Conservation (phyloP, 345 rosid genomes). For the Mallotus nudiflorus region DNA sequence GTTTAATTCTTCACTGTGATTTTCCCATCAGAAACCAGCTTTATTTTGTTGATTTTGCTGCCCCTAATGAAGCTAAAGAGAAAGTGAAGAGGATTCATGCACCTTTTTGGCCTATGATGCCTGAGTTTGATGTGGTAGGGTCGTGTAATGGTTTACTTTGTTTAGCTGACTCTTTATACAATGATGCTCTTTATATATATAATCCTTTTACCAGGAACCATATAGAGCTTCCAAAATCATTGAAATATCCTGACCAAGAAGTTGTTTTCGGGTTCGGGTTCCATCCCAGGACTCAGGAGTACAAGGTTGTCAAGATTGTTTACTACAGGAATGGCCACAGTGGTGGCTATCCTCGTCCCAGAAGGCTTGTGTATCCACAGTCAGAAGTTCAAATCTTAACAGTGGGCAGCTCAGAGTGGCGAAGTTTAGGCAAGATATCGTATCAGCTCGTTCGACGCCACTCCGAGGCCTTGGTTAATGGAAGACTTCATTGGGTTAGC, state of each 20-base stretch:
- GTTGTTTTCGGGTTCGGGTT: slow-evolving; percentile 47
- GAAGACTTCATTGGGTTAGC: slow-evolving; percentile 81
- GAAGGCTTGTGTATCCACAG: slow-evolving; percentile 19
- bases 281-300: slow-evolving; percentile 26
- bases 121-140: slow-evolving; percentile 44
- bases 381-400: slow-evolving; percentile 43
- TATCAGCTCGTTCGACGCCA: slow-evolving; percentile 58
- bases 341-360: slow-evolving; percentile 22
- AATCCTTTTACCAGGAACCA: slow-evolving; percentile 43
- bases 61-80: background rate
- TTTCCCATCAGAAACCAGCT: slow-evolving; percentile 43
- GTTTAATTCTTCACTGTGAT: slow-evolving; percentile 44
- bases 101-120: slow-evolving; percentile 35
- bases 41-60: slow-evolving; percentile 35
- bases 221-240: slow-evolving; percentile 32
- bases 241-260: slow-evolving; percentile 28
- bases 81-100: slow-evolving; percentile 29
- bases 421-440: slow-evolving; percentile 65
- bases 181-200: slow-evolving; percentile 26
- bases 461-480: slow-evolving; percentile 67
- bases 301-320: slow-evolving; percentile 43
- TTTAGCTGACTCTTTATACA: slow-evolving; percentile 30
- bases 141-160: slow-evolving; percentile 50
- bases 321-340: slow-evolving; percentile 30
- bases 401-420: slow-evolving; percentile 43